These are phyloP conservation scores for Tylopilus subfusipes DNA, from an alignment of 768 basidiomycete genomes.

Conservation along the genomic window DNA sequence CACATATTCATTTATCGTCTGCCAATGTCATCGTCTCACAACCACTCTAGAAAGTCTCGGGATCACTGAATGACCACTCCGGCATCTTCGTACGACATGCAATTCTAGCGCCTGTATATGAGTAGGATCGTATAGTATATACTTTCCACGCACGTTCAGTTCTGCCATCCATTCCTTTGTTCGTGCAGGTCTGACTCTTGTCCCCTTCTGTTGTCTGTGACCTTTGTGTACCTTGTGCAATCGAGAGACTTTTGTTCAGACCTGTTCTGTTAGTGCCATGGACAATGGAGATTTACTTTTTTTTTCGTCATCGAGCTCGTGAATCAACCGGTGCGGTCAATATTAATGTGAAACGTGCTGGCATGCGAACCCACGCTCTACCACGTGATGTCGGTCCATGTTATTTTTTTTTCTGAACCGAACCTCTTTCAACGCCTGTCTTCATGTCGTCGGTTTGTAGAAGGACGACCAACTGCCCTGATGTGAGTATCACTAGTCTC, in stretches of 20 bases:
- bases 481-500: constrained; percentile 1
- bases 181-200: not conserved
- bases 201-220: constrained; percentile 5
- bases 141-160: constrained; percentile 3
- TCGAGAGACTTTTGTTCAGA: constrained; percentile 4
- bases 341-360: too few relatives aligned
- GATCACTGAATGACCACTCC: constrained; percentile 59
- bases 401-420: not conserved
- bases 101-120: constrained; percentile 8
- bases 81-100: not conserved
- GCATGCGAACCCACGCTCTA: too few relatives aligned
- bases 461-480: too few relatives aligned
- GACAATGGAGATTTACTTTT: not conserved
- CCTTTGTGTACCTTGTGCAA: constrained; percentile 7
- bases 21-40: constrained; percentile 3
- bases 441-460: not conserved
- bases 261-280: not conserved
- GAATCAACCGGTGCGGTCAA: too few relatives aligned
- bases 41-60: constrained; percentile 67
- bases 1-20: not conserved
- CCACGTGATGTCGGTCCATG: not conserved
- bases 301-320: too few relatives aligned
- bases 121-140: constrained; percentile 13
- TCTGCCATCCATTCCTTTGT: constrained; percentile 2
- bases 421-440: too few relatives aligned